Base-by-base conservation (phyloP, 495 filamentous ascomycete species). In the Penicillium dipodomyicola region DNA sequence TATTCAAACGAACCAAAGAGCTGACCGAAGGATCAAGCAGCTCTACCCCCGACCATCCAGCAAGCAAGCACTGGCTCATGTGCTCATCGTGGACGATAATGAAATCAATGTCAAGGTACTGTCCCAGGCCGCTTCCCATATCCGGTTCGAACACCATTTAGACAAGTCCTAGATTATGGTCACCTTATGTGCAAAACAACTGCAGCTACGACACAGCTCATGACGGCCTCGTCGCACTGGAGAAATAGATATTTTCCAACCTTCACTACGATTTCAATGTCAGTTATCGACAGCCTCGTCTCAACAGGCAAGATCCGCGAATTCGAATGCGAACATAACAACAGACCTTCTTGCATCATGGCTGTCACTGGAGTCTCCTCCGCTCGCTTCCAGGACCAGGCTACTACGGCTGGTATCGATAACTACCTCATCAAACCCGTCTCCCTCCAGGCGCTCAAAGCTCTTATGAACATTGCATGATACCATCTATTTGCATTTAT, bases 261-360 rank as follows among this genome's bases (percentile, higher is more conserved):
- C 54, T 47, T 3, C 60, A 29, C 25, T 81, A 80, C 55, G 75
- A 83, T 88, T 7, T 81, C 79, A 44, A 89, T 89, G 86, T 84
- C 85, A 0, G 68, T 85, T 12, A 87, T 86, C 83, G 77, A 84
- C 56, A 83, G 83, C 0, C 79, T 85, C 15, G 79, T 81, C 29
- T 79, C 82, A 15, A 83, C 82, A 0, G 65, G 77, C 22, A 76
- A 79, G 50, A 86, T 85, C 33, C 73, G 84, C 7, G 70, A 73
- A 42, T 74, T 79, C 32, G 83, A 86, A 56, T 61, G 71, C 29
- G 59, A 69, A 32, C 50, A 59, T 5, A 47, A 49, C 0, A 37
- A 66, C 3, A 29, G 39, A 15, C 64, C 67, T 4, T 54, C 68
- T 5, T 66, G 72, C 41, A 78, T 81, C 56, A 77, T 80, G 67